Percentiles rank a stretch among this genome's conserved stretches.
phyloP scores from a whole-genome alignment of 352 stramenopile species.

The Globisporangium iwayamae region DNA sequence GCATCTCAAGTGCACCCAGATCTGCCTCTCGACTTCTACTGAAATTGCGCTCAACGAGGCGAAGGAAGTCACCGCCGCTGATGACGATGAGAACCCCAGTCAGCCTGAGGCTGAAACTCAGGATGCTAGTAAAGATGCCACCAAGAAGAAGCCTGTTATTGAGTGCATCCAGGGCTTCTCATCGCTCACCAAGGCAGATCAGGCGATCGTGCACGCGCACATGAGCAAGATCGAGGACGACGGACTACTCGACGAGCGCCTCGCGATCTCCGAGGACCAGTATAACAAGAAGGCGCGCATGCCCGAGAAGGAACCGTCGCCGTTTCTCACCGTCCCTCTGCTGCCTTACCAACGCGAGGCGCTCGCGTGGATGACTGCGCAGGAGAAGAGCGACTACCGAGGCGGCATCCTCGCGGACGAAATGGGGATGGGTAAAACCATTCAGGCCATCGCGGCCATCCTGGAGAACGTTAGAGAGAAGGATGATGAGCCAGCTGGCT shows the following conservation, averaged over 20 bases:
- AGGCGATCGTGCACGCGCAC: slow-evolving; percentile 44
- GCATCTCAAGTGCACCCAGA: slow-evolving; percentile 45
- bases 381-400: slow-evolving; percentile 89
- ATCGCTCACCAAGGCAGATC: slow-evolving; percentile 35
- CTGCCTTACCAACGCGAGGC: slow-evolving; percentile 99
- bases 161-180: slow-evolving; percentile 51
- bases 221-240: slow-evolving; percentile 53
- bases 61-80: not conserved
- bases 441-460: slow-evolving; percentile 97
- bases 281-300: slow-evolving; percentile 70
- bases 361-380: slow-evolving; percentile 91
- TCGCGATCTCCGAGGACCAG: slow-evolving; percentile 61
- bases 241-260: slow-evolving; percentile 62
- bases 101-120: slow-evolving; percentile 12
- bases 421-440: slow-evolving; percentile 98
- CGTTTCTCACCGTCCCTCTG: slow-evolving; percentile 82
- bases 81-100: not conserved
- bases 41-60: not conserved
- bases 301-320: slow-evolving; percentile 69
- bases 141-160: slow-evolving; percentile 11
- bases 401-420: slow-evolving; percentile 98
- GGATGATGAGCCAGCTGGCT: not conserved
- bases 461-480: slow-evolving; percentile 84
- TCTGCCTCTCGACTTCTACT: slow-evolving; percentile 27
- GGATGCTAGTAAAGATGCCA: slow-evolving; percentile 13